Percentiles rank a stretch among this genome's conserved stretches.
Conservation (phyloP, 495 filamentous ascomycete species). For the Neurospora terricola region DNA sequence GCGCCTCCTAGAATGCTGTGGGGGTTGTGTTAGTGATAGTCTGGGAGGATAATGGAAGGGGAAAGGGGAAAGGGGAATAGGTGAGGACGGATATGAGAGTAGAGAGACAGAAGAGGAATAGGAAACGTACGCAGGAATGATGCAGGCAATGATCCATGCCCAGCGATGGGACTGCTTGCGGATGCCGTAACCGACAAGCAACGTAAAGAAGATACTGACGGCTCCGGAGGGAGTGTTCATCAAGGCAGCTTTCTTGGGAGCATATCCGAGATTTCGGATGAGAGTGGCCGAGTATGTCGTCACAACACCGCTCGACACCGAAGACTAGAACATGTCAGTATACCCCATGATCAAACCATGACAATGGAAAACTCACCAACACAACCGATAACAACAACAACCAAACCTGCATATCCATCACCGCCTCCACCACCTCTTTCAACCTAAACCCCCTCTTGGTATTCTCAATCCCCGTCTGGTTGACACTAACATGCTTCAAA, state of each 20-base stretch:
- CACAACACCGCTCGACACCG: constrained; percentile 50
- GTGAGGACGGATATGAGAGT: neutral
- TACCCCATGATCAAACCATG: neutral
- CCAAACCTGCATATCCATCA: constrained; percentile 26
- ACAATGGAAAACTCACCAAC: constrained; percentile 9
- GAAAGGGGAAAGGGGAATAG: neutral
- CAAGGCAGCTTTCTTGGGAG: constrained; percentile 41
- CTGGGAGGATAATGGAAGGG: too few relatives aligned
- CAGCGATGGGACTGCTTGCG: constrained; percentile 25
- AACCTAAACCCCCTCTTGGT: constrained; percentile 30
- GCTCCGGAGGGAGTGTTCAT: constrained; percentile 51
- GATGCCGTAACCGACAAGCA: constrained; percentile 39
- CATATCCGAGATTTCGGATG: constrained; percentile 47
- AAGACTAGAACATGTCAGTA: constrained; percentile 14
- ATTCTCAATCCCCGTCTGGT: constrained; percentile 45
- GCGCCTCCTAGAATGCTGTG: constrained; percentile 42
- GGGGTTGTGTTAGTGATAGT: neutral
- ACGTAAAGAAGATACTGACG: constrained; percentile 43
- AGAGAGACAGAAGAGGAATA: neutral
- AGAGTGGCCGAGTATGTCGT: constrained; percentile 53
- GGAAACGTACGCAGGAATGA: constrained; percentile 25
- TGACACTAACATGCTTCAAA: constrained; percentile 29
- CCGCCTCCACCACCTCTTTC: constrained; percentile 28
- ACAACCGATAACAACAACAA: constrained; percentile 22
- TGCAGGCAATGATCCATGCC: constrained; percentile 25